Evolutionary conservation across 192 early-diverging fungal species (phyloP).

Genomic region (Mortierella alpina): DNA sequence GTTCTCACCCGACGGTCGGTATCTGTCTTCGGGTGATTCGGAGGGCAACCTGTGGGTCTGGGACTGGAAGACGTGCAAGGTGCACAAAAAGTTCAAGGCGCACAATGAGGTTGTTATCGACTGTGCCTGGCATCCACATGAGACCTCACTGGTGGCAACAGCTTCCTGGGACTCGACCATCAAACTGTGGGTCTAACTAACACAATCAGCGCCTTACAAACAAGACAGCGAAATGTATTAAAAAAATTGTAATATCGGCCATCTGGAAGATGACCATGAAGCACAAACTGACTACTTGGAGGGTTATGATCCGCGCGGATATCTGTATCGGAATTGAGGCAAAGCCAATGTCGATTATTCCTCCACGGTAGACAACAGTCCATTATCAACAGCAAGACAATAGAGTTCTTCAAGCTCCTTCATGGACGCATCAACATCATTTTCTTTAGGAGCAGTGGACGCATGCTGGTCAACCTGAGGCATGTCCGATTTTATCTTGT

Average conservation of each 20-base stretch:
- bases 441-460: no score
- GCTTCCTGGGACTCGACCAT: slow-evolving; percentile 96
- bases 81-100: slow-evolving; percentile 89
- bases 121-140: slow-evolving; percentile 97
- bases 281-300: no score
- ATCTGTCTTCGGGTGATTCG: slow-evolving; percentile 89
- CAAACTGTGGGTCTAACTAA: slow-evolving; percentile 83
- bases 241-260: no score
- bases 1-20: slow-evolving; percentile 92
- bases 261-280: neutral
- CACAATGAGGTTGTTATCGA: slow-evolving; percentile 93
- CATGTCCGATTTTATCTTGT: neutral
- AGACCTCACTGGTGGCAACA: slow-evolving; percentile 90
- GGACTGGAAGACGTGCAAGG: slow-evolving; percentile 95
- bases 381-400: neutral
- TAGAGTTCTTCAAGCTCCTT: neutral
- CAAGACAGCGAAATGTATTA: neutral
- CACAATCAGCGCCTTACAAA: neutral
- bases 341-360: no score
- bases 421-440: no score
- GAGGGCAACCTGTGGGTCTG: slow-evolving; percentile 95
- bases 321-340: no score
- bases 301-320: no score
- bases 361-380: neutral
- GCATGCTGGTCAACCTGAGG: neutral